Percentiles rank a stretch among this genome's conserved stretches.
These are phyloP conservation scores for Fusarium sp. DNA, from an alignment of 2,329 filamentous ascomycete species.

Conservation along the genomic window DNA sequence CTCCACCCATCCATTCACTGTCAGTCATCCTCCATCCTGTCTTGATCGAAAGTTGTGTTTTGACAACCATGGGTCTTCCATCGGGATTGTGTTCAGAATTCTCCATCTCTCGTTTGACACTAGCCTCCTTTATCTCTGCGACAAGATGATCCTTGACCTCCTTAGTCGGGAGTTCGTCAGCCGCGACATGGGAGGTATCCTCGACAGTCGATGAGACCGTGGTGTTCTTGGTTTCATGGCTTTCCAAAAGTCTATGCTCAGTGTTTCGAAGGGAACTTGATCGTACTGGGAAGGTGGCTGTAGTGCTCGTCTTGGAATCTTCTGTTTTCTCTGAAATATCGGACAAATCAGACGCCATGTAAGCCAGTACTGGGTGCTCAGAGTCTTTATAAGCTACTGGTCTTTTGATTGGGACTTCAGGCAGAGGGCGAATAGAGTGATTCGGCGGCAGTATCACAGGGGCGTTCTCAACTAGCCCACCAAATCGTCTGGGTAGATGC, in stretches of 20 bases:
- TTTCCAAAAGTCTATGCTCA: background rate
- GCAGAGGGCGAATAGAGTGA: constrained; percentile 33
- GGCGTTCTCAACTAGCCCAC: background rate
- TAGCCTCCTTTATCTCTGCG: background rate
- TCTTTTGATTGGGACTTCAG: constrained; percentile 35
- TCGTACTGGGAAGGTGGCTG: constrained; percentile 12
- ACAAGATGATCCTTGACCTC: background rate
- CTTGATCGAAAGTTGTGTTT: constrained; percentile 21
- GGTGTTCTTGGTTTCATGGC: background rate
- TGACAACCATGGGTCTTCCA: background rate
- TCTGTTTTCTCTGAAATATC: constrained; percentile 42
- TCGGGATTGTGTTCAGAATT: background rate
- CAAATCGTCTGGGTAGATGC: background rate
- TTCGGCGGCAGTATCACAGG: background rate
- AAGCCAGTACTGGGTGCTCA: constrained; percentile 15
- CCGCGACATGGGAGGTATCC: background rate
- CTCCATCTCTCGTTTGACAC: background rate
- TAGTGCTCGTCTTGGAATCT: constrained; percentile 23
- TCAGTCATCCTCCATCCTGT: constrained; percentile 33
- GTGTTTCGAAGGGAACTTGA: constrained; percentile 14
- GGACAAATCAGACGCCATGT: constrained; percentile 33
- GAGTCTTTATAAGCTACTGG: constrained; percentile 9
- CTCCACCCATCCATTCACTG: constrained; percentile 32
- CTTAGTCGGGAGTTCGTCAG: background rate
- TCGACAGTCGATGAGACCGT: background rate